A percentile compares a stretch with the other conserved stretches of the same genome.
These are phyloP conservation scores for Talaromyces piceae DNA, from an alignment of 2,329 filamentous ascomycete species.

Conservation along the genomic window DNA sequence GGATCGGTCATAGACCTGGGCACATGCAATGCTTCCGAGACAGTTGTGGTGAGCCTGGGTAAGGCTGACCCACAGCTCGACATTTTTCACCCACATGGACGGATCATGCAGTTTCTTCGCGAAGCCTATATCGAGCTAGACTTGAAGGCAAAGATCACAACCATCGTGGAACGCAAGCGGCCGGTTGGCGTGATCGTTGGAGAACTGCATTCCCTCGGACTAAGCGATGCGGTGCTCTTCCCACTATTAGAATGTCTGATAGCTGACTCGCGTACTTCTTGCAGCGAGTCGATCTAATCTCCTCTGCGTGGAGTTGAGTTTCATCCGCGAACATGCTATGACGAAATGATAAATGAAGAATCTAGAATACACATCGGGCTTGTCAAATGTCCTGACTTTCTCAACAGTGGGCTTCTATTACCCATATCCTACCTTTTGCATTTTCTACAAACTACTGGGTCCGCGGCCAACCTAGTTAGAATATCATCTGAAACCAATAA, in stretches of 20 bases:
- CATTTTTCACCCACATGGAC: background rate
- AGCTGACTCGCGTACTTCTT: background rate
- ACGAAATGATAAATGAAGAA: background rate
- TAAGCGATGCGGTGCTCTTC: background rate
- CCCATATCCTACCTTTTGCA: too few relatives aligned
- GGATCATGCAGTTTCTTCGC: slow-evolving; percentile 7
- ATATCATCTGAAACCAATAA: too few relatives aligned
- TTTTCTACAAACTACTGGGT: too few relatives aligned
- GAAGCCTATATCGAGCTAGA: slow-evolving; percentile 9
- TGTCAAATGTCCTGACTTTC: too few relatives aligned
- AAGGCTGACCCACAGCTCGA: slow-evolving; percentile 5
- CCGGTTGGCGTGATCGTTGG: background rate
- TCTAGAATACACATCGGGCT: background rate
- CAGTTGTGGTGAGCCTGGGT: slow-evolving; percentile 1
- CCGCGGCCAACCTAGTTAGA: too few relatives aligned
- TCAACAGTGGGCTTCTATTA: too few relatives aligned
- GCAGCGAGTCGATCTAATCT: too few relatives aligned
- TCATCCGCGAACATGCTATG: too few relatives aligned
- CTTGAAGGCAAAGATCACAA: slow-evolving; percentile 6
- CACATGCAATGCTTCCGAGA: background rate
- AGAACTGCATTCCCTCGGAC: background rate
- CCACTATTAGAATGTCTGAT: background rate
- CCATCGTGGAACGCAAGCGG: background rate
- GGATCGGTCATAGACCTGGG: slow-evolving; percentile 6
- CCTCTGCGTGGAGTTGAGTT: too few relatives aligned